These are phyloP conservation scores for Lecanicillium sp. DNA, from an alignment of 2,329 filamentous ascomycete species.

Conservation along the genomic window DNA sequence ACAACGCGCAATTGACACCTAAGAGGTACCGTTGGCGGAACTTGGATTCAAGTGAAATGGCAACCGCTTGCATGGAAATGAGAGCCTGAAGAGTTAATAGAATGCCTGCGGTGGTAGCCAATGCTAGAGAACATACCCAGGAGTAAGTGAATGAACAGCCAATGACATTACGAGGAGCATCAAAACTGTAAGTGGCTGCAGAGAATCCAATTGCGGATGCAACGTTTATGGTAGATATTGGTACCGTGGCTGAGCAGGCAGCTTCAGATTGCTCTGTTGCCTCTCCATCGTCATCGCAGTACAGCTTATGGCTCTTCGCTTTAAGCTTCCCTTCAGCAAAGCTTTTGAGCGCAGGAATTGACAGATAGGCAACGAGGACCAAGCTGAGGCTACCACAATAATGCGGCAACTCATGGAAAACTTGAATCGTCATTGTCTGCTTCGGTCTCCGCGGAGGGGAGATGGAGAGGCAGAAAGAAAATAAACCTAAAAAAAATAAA, in stretches of 20 bases:
- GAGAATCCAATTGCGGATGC: background rate
- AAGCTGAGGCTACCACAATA: no score
- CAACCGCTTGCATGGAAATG: background rate
- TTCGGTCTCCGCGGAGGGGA: no score
- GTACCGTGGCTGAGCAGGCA: background rate
- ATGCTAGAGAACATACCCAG: background rate
- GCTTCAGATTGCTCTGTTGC: conserved; percentile 1
- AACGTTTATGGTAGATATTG: background rate
- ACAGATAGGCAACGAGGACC: no score
- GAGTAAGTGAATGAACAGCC: background rate
- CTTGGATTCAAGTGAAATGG: background rate
- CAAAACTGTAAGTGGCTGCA: background rate
- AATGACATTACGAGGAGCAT: background rate
- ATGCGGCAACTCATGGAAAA: no score
- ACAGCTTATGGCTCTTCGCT: no score
- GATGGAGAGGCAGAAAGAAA: no score
- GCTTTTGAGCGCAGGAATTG: no score
- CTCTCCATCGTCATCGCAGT: background rate
- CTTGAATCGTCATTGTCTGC: no score
- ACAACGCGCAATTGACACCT: background rate
- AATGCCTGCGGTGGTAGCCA: background rate
- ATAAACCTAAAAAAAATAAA: no score
- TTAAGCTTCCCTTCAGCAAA: no score
- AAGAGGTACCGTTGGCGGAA: background rate
- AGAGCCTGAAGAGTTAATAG: background rate